Evolutionary conservation across 371 early-diverging fungal genomes (phyloP).

Genomic region (Haplosporangium sp.): DNA sequence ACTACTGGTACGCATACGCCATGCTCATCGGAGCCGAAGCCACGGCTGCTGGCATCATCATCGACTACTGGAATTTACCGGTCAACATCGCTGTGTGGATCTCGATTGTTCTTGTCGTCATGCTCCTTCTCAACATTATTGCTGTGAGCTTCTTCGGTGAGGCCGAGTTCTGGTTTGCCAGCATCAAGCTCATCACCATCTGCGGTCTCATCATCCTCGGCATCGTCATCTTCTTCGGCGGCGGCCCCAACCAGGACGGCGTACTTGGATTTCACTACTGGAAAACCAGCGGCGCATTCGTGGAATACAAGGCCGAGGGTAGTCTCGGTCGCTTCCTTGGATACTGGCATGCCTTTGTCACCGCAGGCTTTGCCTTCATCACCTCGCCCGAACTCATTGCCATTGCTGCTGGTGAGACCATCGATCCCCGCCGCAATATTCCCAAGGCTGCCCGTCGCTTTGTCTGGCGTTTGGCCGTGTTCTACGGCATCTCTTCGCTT

Average conservation of each 20-base stretch:
- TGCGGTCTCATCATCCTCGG: conserved; percentile 80
- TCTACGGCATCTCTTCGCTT: conserved; percentile 76
- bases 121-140: conserved; percentile 44
- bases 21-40: conserved; percentile 83
- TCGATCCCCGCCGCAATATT: conserved; percentile 75
- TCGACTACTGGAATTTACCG: conserved; percentile 77
- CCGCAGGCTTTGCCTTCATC: conserved; percentile 86
- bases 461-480: conserved; percentile 76
- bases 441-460: conserved; percentile 78
- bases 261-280: conserved; percentile 66
- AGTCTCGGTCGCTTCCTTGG: conserved; percentile 27
- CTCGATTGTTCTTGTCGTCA: conserved; percentile 36
- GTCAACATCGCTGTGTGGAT: conserved; percentile 41
- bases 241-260: conserved; percentile 84
- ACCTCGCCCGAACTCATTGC: conserved; percentile 81
- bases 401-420: conserved; percentile 77
- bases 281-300: conserved; percentile 25
- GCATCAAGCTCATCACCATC: conserved; percentile 65
- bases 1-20: conserved; percentile 82
- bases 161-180: conserved; percentile 68
- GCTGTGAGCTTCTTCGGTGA: conserved; percentile 61
- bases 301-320: conserved; percentile 54
- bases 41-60: conserved; percentile 69
- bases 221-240: conserved; percentile 74
- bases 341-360: conserved; percentile 68